These are phyloP conservation scores for Solanum aculeatissimum DNA, from an alignment of 305 asterid species.

Conservation along the genomic window DNA sequence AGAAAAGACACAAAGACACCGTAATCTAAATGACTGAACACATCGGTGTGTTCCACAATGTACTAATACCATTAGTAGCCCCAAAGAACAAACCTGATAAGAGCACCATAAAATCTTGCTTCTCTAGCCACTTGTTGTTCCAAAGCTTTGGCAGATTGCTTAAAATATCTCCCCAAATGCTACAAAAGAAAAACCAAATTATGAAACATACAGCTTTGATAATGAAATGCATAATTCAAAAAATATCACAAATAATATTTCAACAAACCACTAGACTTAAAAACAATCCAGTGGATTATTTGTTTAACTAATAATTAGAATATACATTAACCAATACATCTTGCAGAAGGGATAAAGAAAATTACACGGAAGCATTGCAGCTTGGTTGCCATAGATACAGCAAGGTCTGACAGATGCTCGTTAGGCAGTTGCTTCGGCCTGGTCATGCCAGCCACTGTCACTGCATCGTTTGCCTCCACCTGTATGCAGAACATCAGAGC, in stretches of 20 bases:
- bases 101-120: conserved; percentile 98
- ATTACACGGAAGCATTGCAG: conserved; percentile 81
- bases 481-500: conserved; percentile 16
- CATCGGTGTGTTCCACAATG: neutral
- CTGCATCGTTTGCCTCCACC: conserved; percentile 95
- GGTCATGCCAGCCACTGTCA: conserved; percentile 94
- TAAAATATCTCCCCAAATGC: conserved; percentile 91
- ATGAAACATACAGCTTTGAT: neutral
- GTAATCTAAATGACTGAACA: neutral
- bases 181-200: conserved; percentile 21
- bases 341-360: neutral
- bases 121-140: conserved; percentile 82
- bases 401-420: conserved; percentile 83
- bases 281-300: neutral
- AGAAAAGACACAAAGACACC: neutral
- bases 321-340: neutral
- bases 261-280: neutral
- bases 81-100: conserved; percentile 50
- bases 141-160: conserved; percentile 83
- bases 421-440: conserved; percentile 81
- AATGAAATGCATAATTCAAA: neutral
- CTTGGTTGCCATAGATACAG: conserved; percentile 90
- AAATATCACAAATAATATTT: neutral
- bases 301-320: neutral
- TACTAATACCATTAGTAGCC: neutral